Base-by-base conservation (phyloP, 495 filamentous ascomycete genomes). In the Darksidea phi region DNA sequence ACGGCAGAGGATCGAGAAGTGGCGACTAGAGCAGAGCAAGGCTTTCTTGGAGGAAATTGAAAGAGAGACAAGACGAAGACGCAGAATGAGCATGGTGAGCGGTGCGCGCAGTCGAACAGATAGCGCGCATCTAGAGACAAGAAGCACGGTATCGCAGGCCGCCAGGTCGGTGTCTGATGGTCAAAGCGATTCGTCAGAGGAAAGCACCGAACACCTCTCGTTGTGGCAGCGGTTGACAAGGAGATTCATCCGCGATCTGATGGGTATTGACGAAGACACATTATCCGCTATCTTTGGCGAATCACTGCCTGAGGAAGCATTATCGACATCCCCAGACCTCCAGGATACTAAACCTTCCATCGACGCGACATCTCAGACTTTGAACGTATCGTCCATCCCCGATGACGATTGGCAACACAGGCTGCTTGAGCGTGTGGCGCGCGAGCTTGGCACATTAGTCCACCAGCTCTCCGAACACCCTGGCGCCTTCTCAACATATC, bases 251-350 rank as follows among this genome's bases (percentile, higher is more conserved):
- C 82, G 83, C 21, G 91, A 96, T 71, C 74, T 98, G 42, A 87
- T 98, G 70, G 91, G 95, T 2, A 90, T 97, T 51, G 91, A 97
- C 62, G 91, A 96, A 59, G 79, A 81, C 36, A 75, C 93, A 28
- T 82, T 97, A 6, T 87, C 87, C 1, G 83, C 96, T 23, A 83
- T 97, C 5, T 90, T 97, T 58, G 94, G 94, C 1, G 94, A 96
- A 74, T 77, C 82, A 11, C 74, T 97, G 26, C 85, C 88, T 8
- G 78, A 79, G 26, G 84, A 87, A 72, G 75, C 61, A 72, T 76
- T 75, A 13, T 78, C 48, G 18, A 66, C 59, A 3, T 51, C 64
- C 17, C 59, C 63, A 34, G 38, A 50, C 48, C 38, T 13, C 6
- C 34, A 47, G 34, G 57, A 46, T 36, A 37, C 73, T 72, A 48